phyloP scores from a whole-genome alignment of 1,284 basidiomycete genomes.

The Phellopilus nigrolimitatus region DNA sequence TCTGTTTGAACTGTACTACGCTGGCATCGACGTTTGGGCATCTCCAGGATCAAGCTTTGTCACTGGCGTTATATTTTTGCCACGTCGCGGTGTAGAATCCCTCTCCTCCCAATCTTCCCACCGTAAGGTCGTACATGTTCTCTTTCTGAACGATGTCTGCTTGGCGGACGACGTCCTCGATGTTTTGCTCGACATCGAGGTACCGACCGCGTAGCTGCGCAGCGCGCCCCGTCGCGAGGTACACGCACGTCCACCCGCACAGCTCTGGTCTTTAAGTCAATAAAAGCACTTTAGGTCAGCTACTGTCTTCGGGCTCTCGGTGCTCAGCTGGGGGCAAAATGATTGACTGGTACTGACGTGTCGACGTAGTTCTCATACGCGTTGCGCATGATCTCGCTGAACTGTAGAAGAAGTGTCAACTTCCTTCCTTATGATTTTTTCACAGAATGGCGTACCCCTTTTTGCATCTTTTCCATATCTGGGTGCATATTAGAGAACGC shows the following conservation, averaged over 20 bases:
- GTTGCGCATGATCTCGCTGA: neutral
- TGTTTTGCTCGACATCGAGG: constrained; percentile 3
- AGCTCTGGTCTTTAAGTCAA: neutral
- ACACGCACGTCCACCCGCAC: constrained; percentile 8
- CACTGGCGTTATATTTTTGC: too few species aligned
- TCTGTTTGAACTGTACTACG: too few species aligned
- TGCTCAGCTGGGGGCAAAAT: neutral
- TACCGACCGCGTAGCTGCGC: constrained; percentile 2
- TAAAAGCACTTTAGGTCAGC: too few species aligned
- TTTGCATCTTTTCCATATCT: constrained; percentile 5
- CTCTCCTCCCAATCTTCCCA: neutral
- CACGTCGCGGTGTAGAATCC: neutral
- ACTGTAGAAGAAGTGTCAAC: neutral
- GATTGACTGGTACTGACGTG: neutral
- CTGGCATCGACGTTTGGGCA: too few species aligned
- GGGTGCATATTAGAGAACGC: neutral
- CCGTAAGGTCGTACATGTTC: constrained; percentile 1
- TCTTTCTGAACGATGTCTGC: neutral
- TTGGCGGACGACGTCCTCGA: neutral
- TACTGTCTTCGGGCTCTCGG: neutral
- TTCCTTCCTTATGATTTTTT: neutral
- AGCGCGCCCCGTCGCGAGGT: constrained; percentile 8
- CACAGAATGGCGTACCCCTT: neutral
- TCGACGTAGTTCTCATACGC: neutral
- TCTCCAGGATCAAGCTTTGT: too few species aligned